Percentiles rank a stretch among this genome's conserved stretches.
These are phyloP conservation scores for Chytriomyces confervae DNA, from an alignment of 192 early-diverging fungal species.

Conservation along the genomic window DNA sequence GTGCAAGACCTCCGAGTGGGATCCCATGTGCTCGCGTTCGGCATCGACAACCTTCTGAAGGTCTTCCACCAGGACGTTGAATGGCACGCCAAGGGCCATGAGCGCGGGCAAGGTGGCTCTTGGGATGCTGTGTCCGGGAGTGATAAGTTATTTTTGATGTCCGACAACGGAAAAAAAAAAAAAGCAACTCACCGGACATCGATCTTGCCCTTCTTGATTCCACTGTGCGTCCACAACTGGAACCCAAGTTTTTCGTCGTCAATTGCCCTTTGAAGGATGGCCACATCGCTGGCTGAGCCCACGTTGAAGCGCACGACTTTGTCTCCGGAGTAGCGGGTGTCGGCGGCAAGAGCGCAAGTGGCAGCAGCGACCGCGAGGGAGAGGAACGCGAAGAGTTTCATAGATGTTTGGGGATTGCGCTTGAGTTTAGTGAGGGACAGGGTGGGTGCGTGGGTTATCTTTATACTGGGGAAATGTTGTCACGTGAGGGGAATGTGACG, in stretches of 20 bases:
- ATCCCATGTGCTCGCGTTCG: slow-evolving; percentile 40
- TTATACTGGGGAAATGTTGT: too few relatives aligned
- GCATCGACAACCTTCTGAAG: slow-evolving; percentile 52
- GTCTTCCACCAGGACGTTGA: slow-evolving; percentile 50
- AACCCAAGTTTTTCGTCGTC: background rate
- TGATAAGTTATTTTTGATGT: background rate
- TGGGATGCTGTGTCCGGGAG: background rate
- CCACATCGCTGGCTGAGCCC: background rate
- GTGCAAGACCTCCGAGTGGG: slow-evolving; percentile 19
- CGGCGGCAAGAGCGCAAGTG: background rate
- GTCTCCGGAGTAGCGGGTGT: background rate
- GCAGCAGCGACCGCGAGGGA: background rate
- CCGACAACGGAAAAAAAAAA: background rate
- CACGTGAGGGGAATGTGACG: too few relatives aligned
- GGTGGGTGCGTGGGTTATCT: too few relatives aligned
- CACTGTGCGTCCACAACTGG: slow-evolving; percentile 13
- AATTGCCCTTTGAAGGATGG: too few relatives aligned
- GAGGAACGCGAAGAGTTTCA: background rate
- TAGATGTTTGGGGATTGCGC: background rate
- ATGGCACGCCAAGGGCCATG: background rate
- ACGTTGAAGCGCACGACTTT: background rate
- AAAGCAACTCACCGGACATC: background rate
- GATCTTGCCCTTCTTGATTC: background rate
- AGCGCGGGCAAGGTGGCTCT: background rate
- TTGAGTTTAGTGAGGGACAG: too few relatives aligned